Conservation (phyloP, 2,329 filamentous ascomycete species). For the Elsinoe ampelina region DNA sequence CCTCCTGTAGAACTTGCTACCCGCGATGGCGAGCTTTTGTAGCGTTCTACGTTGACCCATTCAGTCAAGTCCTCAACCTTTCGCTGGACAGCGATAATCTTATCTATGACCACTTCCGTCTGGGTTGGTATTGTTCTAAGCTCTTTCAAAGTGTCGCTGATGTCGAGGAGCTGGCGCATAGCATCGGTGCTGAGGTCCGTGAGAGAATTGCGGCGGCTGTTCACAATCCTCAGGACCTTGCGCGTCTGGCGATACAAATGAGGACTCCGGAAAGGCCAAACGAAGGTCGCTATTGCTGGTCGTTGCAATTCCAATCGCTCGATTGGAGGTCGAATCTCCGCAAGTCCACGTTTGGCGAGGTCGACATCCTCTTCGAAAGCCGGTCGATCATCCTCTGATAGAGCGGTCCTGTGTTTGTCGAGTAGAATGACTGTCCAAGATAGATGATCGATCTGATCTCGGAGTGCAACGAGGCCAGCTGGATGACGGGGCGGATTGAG, state of each 20-base stretch:
- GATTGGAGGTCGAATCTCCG: not conserved
- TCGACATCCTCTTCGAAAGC: too few species aligned
- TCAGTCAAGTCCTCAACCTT: not conserved
- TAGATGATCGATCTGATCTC: not conserved
- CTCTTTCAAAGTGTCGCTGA: not conserved
- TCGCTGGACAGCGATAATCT: not conserved
- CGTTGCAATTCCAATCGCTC: not conserved
- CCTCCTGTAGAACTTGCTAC: not conserved
- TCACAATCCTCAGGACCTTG: too few species aligned
- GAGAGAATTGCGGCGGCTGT: too few species aligned
- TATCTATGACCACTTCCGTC: not conserved
- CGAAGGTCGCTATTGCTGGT: not conserved
- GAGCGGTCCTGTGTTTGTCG: not conserved
- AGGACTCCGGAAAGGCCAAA: not conserved
- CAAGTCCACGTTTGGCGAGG: not conserved
- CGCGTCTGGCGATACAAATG: not conserved
- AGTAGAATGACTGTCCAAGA: not conserved
- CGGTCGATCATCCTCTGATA: not conserved
- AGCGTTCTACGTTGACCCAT: not conserved
- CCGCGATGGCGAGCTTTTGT: not conserved
- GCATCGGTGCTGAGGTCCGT: too few species aligned
- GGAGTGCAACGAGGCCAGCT: not conserved
- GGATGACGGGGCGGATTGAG: not conserved
- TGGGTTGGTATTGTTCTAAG: not conserved
- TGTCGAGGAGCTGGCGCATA: not conserved